Evolutionary conservation across 176 grass and related monocot species (phyloP).

Genomic region (sorghum (Sorghum bicolor)): Sorghum_bicolor_NCBIv3 NC_012877.2:61385501-61386000

Average conservation of each 20-base stretch:
- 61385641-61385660: slow-evolving; percentile 70
- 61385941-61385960: neutral
- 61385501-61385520: slow-evolving; percentile 48
- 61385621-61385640: slow-evolving; percentile 54
- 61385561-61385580: slow-evolving; percentile 51
- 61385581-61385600: slow-evolving; percentile 58
- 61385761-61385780: too few species aligned
- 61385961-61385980: neutral
- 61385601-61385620: slow-evolving; percentile 30
- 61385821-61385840: neutral
- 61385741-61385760: neutral
- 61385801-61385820: neutral
- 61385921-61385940: neutral
- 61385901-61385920: neutral
- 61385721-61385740: neutral
- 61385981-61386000: neutral
- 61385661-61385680: neutral
- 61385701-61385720: neutral
- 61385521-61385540: neutral
- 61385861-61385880: neutral
- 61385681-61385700: neutral
- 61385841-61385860: too few species aligned
- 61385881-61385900: neutral
- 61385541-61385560: slow-evolving; percentile 57
- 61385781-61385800: too few species aligned